phyloP scores from a whole-genome alignment of 768 basidiomycete species.

The Leccinellum luteum region DNA sequence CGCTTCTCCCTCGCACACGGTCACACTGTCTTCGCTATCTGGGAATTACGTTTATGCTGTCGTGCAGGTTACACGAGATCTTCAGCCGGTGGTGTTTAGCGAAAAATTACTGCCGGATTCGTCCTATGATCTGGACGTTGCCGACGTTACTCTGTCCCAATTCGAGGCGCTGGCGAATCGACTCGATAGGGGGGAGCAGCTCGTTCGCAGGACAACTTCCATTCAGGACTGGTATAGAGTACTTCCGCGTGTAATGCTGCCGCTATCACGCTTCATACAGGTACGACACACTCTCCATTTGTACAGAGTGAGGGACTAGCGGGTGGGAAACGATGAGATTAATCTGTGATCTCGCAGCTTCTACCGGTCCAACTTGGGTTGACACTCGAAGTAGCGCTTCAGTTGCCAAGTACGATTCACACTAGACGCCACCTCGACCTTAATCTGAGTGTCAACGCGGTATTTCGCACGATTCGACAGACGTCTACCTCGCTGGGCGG shows the following conservation, averaged over 20 bases:
- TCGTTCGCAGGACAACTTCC: constrained; percentile 29
- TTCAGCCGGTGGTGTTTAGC: constrained; percentile 82
- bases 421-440: constrained; percentile 57
- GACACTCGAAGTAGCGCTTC: constrained; percentile 79
- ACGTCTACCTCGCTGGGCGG: constrained; percentile 52
- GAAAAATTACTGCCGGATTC: constrained; percentile 74
- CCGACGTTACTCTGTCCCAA: constrained; percentile 81
- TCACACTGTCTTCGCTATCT: constrained; percentile 85
- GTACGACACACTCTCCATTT: constrained; percentile 39
- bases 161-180: constrained; percentile 65
- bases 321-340: constrained; percentile 1
- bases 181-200: constrained; percentile 41
- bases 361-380: constrained; percentile 66
- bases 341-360: constrained; percentile 38
- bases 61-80: constrained; percentile 90
- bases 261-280: constrained; percentile 73
- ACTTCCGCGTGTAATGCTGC: constrained; percentile 57
- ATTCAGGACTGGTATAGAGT: constrained; percentile 46
- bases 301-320: constrained; percentile 3
- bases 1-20: constrained; percentile 48
- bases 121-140: constrained; percentile 73
- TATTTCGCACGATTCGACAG: constrained; percentile 81
- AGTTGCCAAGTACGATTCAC: constrained; percentile 40
- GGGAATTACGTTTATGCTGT: constrained; percentile 86
- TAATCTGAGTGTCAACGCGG: constrained; percentile 80